Conservation (phyloP, 345 rosid species). For the Toxicodendron radicans region DNA sequence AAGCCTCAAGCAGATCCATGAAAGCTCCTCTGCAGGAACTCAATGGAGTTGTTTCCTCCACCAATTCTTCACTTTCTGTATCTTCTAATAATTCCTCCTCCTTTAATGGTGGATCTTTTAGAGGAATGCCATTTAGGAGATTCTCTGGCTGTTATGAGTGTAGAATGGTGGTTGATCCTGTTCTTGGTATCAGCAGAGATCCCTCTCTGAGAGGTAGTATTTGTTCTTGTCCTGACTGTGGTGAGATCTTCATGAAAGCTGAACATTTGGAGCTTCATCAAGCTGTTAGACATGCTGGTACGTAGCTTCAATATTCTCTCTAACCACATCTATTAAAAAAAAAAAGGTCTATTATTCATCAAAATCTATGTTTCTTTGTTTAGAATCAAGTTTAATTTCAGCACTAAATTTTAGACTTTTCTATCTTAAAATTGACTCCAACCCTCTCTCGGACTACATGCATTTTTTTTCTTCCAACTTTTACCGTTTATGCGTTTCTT, state of each 20-base stretch:
- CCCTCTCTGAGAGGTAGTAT: conserved; percentile 56
- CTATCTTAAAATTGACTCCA: not conserved
- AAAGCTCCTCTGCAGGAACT: conserved; percentile 47
- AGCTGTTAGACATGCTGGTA: conserved; percentile 74
- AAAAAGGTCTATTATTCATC: not conserved
- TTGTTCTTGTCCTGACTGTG: conserved; percentile 66
- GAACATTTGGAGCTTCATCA: conserved; percentile 75
- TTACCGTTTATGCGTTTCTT: no score
- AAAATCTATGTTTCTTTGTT: not conserved
- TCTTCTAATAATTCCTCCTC: conserved; percentile 43
- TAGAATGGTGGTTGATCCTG: conserved; percentile 77
- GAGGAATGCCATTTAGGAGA: conserved; percentile 68
- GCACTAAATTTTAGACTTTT: not conserved
- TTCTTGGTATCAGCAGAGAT: conserved; percentile 53
- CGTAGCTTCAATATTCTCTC: not conserved
- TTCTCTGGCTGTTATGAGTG: conserved; percentile 81
- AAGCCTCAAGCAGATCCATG: conserved; percentile 54
- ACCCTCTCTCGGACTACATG: no score
- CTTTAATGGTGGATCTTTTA: conserved; percentile 34
- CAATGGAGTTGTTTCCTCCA: conserved; percentile 37
- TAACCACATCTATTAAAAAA: not conserved
- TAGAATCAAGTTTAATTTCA: not conserved
- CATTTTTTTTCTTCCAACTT: no score
- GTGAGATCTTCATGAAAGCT: conserved; percentile 64
- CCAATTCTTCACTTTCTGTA: conserved; percentile 43